phyloP scores from a whole-genome alignment of 1,284 basidiomycete genomes.

The Trametes versicolor region DNA sequence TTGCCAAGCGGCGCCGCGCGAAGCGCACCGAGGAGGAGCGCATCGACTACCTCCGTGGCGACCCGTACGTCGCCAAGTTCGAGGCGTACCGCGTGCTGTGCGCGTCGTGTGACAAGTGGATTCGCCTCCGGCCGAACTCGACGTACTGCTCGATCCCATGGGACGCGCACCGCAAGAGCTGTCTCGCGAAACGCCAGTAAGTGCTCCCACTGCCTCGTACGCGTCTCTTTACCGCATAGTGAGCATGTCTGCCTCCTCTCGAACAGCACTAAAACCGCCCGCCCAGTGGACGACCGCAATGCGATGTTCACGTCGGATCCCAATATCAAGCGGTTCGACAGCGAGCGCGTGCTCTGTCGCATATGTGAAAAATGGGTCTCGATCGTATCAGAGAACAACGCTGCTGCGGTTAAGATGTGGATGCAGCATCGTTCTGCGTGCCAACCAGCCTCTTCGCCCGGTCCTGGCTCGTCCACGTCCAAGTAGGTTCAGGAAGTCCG shows the following conservation, averaged over 20 bases:
- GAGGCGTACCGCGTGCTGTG: slow-evolving; percentile 83
- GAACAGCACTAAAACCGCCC: slow-evolving; percentile 39
- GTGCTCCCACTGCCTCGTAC: slow-evolving; percentile 28
- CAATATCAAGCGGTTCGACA: slow-evolving; percentile 74
- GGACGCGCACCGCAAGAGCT: slow-evolving; percentile 82
- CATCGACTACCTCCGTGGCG: slow-evolving; percentile 74
- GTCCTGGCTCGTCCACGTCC: slow-evolving; percentile 31
- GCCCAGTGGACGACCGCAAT: slow-evolving; percentile 64
- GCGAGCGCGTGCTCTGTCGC: slow-evolving; percentile 73
- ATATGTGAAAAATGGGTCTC: slow-evolving; percentile 73
- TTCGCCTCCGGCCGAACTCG: slow-evolving; percentile 80
- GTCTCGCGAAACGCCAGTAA: slow-evolving; percentile 76
- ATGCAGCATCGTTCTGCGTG: slow-evolving; percentile 44
- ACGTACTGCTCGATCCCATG: slow-evolving; percentile 87
- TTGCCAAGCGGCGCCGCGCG: slow-evolving; percentile 65
- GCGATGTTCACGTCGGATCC: slow-evolving; percentile 67
- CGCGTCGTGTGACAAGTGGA: slow-evolving; percentile 83
- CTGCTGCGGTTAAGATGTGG: slow-evolving; percentile 45
- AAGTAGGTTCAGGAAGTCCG: slow-evolving; percentile 33
- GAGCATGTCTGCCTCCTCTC: slow-evolving; percentile 11
- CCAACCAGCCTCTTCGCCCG: slow-evolving; percentile 31
- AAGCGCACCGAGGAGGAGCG: slow-evolving; percentile 83
- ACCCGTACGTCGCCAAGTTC: slow-evolving; percentile 81
- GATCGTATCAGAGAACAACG: slow-evolving; percentile 46
- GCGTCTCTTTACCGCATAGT: slow-evolving; percentile 15